Conservation (phyloP, 345 rosid species). For the Brassica juncea region DNA sequence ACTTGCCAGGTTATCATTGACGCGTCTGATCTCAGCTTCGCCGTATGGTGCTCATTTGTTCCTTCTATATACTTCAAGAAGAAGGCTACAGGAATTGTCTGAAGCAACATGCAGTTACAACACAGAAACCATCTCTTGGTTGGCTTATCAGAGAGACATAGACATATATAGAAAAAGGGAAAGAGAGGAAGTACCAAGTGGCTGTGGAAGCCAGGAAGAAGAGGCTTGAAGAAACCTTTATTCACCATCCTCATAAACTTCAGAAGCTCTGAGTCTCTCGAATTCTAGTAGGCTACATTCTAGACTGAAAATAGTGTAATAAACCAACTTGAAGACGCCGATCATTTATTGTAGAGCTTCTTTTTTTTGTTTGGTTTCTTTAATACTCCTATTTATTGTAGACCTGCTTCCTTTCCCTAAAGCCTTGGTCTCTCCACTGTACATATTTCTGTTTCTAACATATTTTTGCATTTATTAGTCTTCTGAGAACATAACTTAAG, state of each 20-base stretch:
- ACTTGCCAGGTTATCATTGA: conserved; percentile 20
- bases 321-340: not conserved
- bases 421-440: too few species aligned
- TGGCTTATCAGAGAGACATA: not conserved
- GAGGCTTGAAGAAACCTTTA: conserved; percentile 32
- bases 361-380: too few species aligned
- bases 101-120: conserved; percentile 15
- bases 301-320: not conserved
- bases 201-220: conserved; percentile 28
- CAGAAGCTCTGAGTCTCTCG: not conserved
- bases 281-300: not conserved
- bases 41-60: not conserved
- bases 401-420: too few species aligned
- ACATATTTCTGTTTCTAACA: too few species aligned
- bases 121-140: not conserved
- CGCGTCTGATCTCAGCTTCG: conserved; percentile 26
- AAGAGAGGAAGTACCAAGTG: conserved; percentile 3
- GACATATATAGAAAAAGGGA: not conserved
- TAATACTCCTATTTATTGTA: too few species aligned
- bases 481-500: too few species aligned
- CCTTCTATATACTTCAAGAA: not conserved
- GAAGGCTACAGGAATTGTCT: conserved; percentile 31
- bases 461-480: too few species aligned
- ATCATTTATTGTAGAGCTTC: not conserved
- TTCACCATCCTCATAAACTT: conserved; percentile 8